Evolutionary conservation across 148 eudicot genomes (phyloP), one percentile per base, ranked within the genome.

Genomic region (Nepenthes gracilis): DNA sequence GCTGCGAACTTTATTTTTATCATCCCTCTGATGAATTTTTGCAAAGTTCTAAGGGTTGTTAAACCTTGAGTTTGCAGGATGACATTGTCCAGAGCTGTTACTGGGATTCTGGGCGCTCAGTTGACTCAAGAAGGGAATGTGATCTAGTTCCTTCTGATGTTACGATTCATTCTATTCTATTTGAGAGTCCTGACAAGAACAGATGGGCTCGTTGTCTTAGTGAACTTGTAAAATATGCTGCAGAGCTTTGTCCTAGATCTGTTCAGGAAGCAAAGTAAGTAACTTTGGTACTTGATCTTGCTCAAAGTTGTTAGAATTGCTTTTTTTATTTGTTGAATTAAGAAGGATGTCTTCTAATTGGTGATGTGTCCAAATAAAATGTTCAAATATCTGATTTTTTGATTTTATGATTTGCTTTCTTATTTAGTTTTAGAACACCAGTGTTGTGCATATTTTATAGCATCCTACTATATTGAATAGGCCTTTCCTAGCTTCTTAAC

Each of bases 41-140:
- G 53, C 53, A 49, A 1, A 49, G 2, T 10, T 10, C 3, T 10
- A 49, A 10, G 13, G 53, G 12, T 49, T 55, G 36, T 13, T 55
- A 8, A 6, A 32, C 14, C 14, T 32, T 55, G 35, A 15, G 12
- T 71, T 70, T 73, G 70, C 84, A 93, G 99, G 99, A 93, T 74
- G 99, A 93, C 75, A 89, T 93, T 62, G 99, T 93, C 67, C 99
- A 93, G 78, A 89, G 87, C 74, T 89, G 97, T 70, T 89, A 93
- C 59, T 93, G 96, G 96, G 99, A 93, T 73, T 77, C 90, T 68
- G 91, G 84, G 1, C 96, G 99, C 36, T 85, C 99, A 58, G 89
- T 93, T 73, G 99, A 89, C 73, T 66, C 83, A 72, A 93, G 86
- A 74, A 74, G 97, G 68, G 99, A 93, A 75, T 84, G 78, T 63